Conservation (phyloP, 2,329 filamentous ascomycete genomes). For the Epichloe hybrida region DNA sequence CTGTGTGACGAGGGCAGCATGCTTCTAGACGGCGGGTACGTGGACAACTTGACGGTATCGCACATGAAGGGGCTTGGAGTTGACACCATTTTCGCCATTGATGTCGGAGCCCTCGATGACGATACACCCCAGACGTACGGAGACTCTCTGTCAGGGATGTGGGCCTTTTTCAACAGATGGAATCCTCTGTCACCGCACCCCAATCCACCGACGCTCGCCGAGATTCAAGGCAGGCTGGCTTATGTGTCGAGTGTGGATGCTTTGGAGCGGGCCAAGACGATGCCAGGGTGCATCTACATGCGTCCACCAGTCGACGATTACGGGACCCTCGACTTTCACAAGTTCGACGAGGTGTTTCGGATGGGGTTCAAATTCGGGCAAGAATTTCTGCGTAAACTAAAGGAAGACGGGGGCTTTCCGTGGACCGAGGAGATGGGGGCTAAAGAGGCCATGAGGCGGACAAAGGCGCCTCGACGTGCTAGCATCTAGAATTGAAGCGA, state of each 20-base stretch:
- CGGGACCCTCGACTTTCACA: constrained; percentile 88
- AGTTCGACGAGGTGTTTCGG: constrained; percentile 93
- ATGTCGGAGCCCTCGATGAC: constrained; percentile 87
- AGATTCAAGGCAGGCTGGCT: constrained; percentile 88
- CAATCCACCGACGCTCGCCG: constrained; percentile 86
- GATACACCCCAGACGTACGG: constrained; percentile 85
- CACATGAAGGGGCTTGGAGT: constrained; percentile 94
- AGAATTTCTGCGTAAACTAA: constrained; percentile 63
- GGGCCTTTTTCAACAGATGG: constrained; percentile 92
- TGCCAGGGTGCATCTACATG: constrained; percentile 90
- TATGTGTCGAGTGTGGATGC: constrained; percentile 94
- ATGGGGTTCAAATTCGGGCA: constrained; percentile 79
- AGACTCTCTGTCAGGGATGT: constrained; percentile 86
- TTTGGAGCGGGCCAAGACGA: constrained; percentile 81
- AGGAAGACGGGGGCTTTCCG: constrained; percentile 63
- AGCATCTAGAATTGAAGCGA: constrained; percentile 44
- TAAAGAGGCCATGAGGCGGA: constrained; percentile 62
- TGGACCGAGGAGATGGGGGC: constrained; percentile 60
- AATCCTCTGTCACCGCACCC: constrained; percentile 82
- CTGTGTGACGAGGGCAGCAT: constrained; percentile 95
- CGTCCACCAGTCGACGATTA: constrained; percentile 87
- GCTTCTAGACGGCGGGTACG: constrained; percentile 90
- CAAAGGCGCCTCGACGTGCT: constrained; percentile 65
- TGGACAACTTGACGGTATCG: constrained; percentile 91
- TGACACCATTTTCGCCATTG: constrained; percentile 88